Evolutionary conservation across 148 eudicot species (phyloP), one percentile per base, ranked within the genome.

Genomic region (Camellia sinensis): DNA sequence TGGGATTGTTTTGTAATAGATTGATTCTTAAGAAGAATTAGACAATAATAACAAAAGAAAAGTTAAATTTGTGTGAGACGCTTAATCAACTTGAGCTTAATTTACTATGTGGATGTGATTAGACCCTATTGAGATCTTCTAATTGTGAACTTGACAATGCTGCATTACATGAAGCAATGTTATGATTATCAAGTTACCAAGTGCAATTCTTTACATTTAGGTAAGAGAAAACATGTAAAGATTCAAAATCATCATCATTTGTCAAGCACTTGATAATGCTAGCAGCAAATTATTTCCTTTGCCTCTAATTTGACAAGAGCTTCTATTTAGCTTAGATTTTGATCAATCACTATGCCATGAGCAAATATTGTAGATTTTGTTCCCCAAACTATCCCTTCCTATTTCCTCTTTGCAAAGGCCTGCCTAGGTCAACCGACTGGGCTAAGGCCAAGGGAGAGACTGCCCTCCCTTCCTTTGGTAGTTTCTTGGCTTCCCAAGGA

Each of bases 91-190:
- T 73, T 53, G 43, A 7, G 75, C 37, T 72, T 13, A 72, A 72
- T 72, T 52, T 71, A 50, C 3, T 9, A 13, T 5, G 5, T 72
- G 75, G 18, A 13, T 72, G 74, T 29, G 44, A 22, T 72, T 22
- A 22, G 52, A 18, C 75, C 75, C 12, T 72, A 41, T 52, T 50
- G 11, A 50, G 74, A n/a, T 46, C 15, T 3, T 44, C n/a, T 22
- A 14, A 52, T 73, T 13, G 19, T 53, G 62, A 53, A 13, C 17
- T 29, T 8, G 60, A 52, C 41, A 48, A n/a, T 45, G 74, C 56
- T 48, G 72, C 43, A 43, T 41, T 5, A 40, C 71, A 67, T 65
- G 15, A 12, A 65, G 69, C 69, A 65, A 65, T 65, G 69, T 65
- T 37, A 3, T 65, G 69, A 65, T 65, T 11, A 15, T 57, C 12